These are phyloP conservation scores for Actinidia chinensis DNA, from an alignment of 179 eudicot genomes.

Conservation along the genomic window DNA sequence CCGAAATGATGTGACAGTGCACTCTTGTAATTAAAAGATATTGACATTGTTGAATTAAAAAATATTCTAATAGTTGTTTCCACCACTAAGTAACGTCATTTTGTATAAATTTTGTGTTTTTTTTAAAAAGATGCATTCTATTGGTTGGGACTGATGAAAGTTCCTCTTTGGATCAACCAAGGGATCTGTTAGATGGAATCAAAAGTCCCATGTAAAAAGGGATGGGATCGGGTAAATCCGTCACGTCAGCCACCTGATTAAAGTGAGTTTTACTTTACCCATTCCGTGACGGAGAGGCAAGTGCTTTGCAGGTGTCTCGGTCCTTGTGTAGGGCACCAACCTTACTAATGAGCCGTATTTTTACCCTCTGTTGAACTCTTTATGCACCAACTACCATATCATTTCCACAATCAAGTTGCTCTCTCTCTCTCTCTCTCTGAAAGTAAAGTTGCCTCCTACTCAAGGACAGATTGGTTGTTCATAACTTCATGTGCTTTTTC, in stretches of 20 bases:
- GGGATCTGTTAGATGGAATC: not conserved
- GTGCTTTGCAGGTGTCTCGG: too few species aligned
- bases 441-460: not conserved
- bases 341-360: not conserved
- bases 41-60: not conserved
- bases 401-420: slow-evolving; percentile 3
- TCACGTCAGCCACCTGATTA: too few species aligned
- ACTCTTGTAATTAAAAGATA: not conserved
- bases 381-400: not conserved
- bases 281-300: too few species aligned
- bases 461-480: not conserved
- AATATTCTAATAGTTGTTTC: too few species aligned
- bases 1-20: not conserved
- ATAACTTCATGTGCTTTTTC: slow-evolving; percentile 7
- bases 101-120: too few species aligned
- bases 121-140: not conserved
- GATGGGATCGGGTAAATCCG: too few species aligned
- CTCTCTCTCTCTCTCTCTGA: too few species aligned
- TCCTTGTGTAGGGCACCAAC: too few species aligned
- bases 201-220: too few species aligned
- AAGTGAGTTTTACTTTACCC: too few species aligned
- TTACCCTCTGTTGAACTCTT: too few species aligned
- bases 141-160: not conserved
- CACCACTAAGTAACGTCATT: too few species aligned
- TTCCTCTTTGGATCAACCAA: not conserved